Evolutionary conservation across 371 early-diverging fungal species (phyloP), one percentile per base, ranked within the genome.

Genomic region (Mucor circinelloides): DNA sequence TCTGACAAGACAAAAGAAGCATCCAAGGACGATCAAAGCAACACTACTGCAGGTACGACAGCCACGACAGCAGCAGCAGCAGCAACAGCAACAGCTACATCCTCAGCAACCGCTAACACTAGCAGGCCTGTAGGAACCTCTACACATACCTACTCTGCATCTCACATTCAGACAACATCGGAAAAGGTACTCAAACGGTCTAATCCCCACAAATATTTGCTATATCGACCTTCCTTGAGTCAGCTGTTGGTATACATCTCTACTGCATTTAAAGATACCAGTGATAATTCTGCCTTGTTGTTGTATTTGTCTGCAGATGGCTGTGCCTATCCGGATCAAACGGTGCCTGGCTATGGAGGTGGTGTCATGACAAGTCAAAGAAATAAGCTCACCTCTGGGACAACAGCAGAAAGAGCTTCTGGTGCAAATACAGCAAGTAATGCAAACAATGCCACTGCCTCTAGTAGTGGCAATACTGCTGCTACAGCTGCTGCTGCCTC

Each of bases 151-250:
- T 48, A 59, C 23, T 13, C 25, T 13, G 40, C 56, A 38, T n/a
- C 32, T 6, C 46, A 46, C 23, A 46, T 46, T 46, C 46, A 46
- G 8, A 46, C 46, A 3, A 13, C 73, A 27, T 54, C 54, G 9
- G 73, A 72, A 15, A 66, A 69, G 42, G 55, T 58, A 0, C 56
- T 31, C 6, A 82, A 86, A 55, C 77, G 88, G 34, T 70, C 82
- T 30, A 97, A 98, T 74, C 99, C 99, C 7, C 95, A 95, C 82
- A 98, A 98, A 71, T 94, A 95, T 65, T 76, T 97, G 19, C 84
- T 99, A 23, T 95, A 95, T 74, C 83, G 91, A 64, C 96, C 97
- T 13, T 91, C 94, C 0, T 86, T 95, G 34, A 91, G 93, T 46
- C 95, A 95, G 70, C 77, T 97, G 32, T 78, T 95, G 73, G 87